Conservation (phyloP, 2,329 filamentous ascomycete species). For the Apiospora saccharicola region DNA sequence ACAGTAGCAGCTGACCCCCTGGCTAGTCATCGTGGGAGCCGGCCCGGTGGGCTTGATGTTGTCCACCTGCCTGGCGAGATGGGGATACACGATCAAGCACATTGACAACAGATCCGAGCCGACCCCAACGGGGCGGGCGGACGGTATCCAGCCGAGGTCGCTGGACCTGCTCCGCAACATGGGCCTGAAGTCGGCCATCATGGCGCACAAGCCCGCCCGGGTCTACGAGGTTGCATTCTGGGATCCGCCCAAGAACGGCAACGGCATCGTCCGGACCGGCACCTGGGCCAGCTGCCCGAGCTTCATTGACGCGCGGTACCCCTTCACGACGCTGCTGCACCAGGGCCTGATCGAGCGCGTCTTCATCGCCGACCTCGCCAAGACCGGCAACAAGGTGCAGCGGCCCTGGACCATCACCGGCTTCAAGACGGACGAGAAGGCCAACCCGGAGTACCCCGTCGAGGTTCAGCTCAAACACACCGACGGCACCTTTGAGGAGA, state of each 20-base stretch:
- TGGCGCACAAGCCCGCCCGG: constrained; percentile 86
- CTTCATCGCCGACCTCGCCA: constrained; percentile 70
- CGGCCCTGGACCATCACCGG: constrained; percentile 70
- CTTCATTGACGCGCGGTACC: constrained; percentile 78
- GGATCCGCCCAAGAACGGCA: constrained; percentile 65
- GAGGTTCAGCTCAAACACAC: constrained; percentile 79
- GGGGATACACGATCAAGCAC: constrained; percentile 95
- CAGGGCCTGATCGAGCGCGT: constrained; percentile 76
- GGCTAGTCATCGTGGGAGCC: constrained; percentile 82
- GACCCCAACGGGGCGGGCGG: constrained; percentile 84
- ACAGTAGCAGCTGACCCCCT: constrained; percentile 26
- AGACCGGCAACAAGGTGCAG: constrained; percentile 67
- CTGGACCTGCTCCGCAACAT: constrained; percentile 88
- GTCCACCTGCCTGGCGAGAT: constrained; percentile 86
- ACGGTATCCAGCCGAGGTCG: constrained; percentile 90
- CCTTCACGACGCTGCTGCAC: constrained; percentile 74
- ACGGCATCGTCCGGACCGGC: constrained; percentile 70
- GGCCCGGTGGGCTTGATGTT: constrained; percentile 89
- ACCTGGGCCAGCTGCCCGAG: constrained; percentile 89
- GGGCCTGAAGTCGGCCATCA: constrained; percentile 86
- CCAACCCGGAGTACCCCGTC: constrained; percentile 75
- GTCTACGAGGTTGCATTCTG: constrained; percentile 82
- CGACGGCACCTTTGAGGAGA: constrained; percentile 75
- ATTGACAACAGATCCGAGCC: constrained; percentile 90
- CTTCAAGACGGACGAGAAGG: constrained; percentile 65